Conservation (phyloP, 2,329 filamentous ascomycete species). For the Phaeophleospora eucalypticola region DNA sequence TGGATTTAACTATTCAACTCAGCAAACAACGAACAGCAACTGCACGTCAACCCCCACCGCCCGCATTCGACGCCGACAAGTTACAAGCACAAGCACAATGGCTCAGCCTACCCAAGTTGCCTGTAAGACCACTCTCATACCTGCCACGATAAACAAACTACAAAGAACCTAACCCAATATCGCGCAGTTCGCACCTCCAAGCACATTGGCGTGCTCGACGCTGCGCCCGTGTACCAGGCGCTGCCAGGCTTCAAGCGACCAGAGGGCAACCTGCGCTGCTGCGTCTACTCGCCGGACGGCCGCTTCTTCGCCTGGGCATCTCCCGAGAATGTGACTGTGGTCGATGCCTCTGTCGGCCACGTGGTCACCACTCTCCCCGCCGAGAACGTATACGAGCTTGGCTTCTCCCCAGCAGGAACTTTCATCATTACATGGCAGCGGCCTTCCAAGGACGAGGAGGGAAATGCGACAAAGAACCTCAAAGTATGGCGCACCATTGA, state of each 20-base stretch:
- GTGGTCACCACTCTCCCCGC: slow-evolving; percentile 71
- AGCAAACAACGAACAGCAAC: slow-evolving; percentile 27
- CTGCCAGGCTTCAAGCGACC: slow-evolving; percentile 78
- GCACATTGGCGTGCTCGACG: slow-evolving; percentile 90
- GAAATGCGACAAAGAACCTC: slow-evolving; percentile 90
- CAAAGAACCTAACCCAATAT: slow-evolving; percentile 11
- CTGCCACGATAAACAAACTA: background rate
- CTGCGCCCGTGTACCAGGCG: slow-evolving; percentile 79
- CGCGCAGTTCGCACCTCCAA: slow-evolving; percentile 82
- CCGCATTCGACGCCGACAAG: background rate
- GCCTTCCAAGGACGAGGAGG: slow-evolving; percentile 84
- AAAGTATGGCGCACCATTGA: slow-evolving; percentile 91
- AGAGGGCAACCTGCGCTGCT: slow-evolving; percentile 91
- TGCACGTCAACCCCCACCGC: slow-evolving; percentile 7
- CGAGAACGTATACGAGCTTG: slow-evolving; percentile 85
- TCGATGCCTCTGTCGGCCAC: slow-evolving; percentile 74
- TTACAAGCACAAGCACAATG: slow-evolving; percentile 54
- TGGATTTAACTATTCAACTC: slow-evolving; percentile 35
- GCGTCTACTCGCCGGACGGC: slow-evolving; percentile 90
- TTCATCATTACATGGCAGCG: slow-evolving; percentile 97
- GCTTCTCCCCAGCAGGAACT: slow-evolving; percentile 87
- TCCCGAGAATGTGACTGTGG: slow-evolving; percentile 76
- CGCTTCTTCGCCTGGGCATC: slow-evolving; percentile 95
- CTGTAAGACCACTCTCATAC: slow-evolving; percentile 50
- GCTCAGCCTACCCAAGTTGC: slow-evolving; percentile 89